A percentile compares a stretch with the other conserved stretches of the same genome.
Evolutionary conservation across 2,329 filamentous ascomycete genomes (phyloP).

Genomic region (Fusarium acutatum): DNA sequence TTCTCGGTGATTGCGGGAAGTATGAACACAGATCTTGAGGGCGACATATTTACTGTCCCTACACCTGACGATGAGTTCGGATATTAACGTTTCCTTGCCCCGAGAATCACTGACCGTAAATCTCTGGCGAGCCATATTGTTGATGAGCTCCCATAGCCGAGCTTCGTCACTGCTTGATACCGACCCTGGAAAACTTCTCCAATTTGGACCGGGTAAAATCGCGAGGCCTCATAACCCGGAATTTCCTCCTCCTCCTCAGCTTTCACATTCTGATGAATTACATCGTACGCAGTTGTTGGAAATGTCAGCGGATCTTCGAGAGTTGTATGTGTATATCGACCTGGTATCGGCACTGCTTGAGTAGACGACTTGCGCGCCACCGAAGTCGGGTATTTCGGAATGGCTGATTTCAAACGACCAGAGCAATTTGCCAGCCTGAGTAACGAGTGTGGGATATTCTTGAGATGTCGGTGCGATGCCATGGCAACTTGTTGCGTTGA

Average conservation of each 20-base stretch:
- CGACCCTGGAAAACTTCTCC: conserved; percentile 48
- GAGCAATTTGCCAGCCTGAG: rapidly evolving
- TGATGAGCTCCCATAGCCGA: conserved; percentile 52
- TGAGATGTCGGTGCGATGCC: neutral
- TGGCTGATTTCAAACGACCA: neutral
- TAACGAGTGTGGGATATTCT: rapidly evolving
- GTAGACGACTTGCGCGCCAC: neutral
- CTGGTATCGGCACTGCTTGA: neutral
- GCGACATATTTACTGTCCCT: conserved; percentile 42
- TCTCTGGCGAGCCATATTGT: conserved; percentile 54
- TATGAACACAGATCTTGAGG: conserved; percentile 45
- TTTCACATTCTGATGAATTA: neutral
- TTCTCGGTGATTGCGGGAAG: conserved; percentile 37
- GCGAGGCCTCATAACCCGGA: conserved; percentile 45
- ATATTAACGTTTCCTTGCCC: rapidly evolving
- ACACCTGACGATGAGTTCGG: neutral
- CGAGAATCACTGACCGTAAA: neutral
- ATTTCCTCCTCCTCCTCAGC: conserved; percentile 51
- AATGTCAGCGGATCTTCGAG: neutral
- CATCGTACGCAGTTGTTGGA: neutral
- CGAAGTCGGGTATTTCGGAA: neutral
- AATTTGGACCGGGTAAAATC: conserved; percentile 50
- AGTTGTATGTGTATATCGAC: neutral
- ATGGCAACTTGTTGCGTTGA: neutral
- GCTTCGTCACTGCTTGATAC: conserved; percentile 51